Conservation (phyloP, 495 filamentous ascomycete genomes). For the Rostrohypoxylon terebratum region DNA sequence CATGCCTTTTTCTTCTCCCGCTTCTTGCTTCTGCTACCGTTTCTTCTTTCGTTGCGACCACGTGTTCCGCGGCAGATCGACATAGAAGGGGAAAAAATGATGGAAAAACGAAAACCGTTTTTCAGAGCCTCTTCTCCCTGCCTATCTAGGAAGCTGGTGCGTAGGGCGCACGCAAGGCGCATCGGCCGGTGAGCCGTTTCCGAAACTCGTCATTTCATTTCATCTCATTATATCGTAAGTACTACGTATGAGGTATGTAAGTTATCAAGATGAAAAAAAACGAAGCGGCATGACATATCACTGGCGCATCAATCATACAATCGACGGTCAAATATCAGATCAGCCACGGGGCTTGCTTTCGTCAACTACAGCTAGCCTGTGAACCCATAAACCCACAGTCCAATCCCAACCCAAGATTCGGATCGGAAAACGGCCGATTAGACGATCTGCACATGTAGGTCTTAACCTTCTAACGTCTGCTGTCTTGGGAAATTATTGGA, state of each 20-base stretch:
- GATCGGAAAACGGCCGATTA: slow-evolving; percentile 34
- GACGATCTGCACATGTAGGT: not conserved
- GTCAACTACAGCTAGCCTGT: no score
- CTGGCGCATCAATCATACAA: not conserved
- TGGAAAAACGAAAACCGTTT: not conserved
- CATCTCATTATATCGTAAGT: not conserved
- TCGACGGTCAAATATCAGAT: slow-evolving; percentile 23
- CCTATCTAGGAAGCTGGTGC: not conserved
- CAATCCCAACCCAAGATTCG: not conserved
- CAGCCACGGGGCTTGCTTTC: slow-evolving; percentile 1
- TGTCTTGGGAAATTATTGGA: not conserved
- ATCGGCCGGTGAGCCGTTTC: not conserved
- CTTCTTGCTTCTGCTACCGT: no score
- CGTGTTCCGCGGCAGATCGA: not conserved
- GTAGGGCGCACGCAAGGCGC: not conserved
- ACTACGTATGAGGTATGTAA: not conserved
- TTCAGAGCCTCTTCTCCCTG: slow-evolving; percentile 7
- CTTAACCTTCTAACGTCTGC: not conserved
- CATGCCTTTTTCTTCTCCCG: not conserved
- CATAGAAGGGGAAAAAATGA: not conserved
- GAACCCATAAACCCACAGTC: not conserved
- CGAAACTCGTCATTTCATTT: not conserved
- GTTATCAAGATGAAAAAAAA: not conserved
- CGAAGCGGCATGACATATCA: not conserved
- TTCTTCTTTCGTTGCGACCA: not conserved